phyloP scores from a whole-genome alignment of 2,329 filamentous ascomycete genomes.

The Ophiostoma tasmaniense region DNA sequence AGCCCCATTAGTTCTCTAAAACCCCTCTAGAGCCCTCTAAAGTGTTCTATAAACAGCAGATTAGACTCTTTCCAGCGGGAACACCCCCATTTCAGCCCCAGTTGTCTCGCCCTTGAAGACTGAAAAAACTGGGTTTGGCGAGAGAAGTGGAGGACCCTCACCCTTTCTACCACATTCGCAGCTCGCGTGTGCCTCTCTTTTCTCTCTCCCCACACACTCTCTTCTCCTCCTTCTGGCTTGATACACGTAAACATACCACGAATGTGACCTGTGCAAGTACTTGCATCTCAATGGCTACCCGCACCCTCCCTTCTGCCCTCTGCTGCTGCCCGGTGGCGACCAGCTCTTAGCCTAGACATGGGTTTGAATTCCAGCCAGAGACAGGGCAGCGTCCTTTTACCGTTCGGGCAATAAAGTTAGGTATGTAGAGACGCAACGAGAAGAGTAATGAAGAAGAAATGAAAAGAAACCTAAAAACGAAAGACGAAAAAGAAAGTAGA shows the following conservation, averaged over 20 bases:
- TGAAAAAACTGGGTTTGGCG: background rate
- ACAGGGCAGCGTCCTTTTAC: background rate
- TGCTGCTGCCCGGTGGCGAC: background rate
- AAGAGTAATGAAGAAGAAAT: background rate
- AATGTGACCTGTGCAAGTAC: background rate
- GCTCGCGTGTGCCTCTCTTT: background rate
- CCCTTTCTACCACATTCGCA: background rate
- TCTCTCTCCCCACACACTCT: too few relatives aligned
- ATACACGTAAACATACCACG: background rate
- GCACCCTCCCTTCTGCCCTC: background rate
- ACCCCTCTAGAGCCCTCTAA: background rate
- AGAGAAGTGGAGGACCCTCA: background rate
- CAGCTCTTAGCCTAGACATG: background rate
- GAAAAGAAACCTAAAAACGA: background rate
- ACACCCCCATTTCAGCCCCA: background rate
- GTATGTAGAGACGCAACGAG: background rate
- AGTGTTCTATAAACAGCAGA: background rate
- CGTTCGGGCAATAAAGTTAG: background rate
- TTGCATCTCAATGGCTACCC: background rate
- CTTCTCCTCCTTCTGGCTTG: too few relatives aligned
- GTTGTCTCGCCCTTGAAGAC: conserved; percentile 4
- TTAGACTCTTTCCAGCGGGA: background rate
- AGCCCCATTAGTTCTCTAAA: background rate
- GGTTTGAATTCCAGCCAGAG: conserved; percentile 6
- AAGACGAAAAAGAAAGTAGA: background rate